phyloP scores from a whole-genome alignment of 2,329 filamentous ascomycete genomes.

The Colletotrichum godetiae region DNA sequence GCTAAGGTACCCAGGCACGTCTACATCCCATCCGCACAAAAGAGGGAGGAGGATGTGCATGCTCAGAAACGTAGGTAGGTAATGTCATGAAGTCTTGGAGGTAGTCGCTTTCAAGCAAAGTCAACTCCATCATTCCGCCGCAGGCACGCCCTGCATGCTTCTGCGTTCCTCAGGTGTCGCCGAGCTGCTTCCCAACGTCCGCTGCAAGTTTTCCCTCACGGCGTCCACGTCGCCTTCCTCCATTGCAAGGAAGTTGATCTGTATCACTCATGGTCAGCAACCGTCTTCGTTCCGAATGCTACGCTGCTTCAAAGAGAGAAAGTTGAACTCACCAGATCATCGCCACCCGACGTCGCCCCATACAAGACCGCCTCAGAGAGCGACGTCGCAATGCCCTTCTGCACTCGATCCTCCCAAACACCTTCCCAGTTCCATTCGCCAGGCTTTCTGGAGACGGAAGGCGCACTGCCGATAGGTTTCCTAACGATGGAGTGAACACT shows the following conservation, averaged over 20 bases:
- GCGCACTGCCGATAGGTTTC: constrained; percentile 31
- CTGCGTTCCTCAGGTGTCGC: constrained; percentile 37
- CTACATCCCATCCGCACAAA: background rate
- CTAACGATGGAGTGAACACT: constrained; percentile 10
- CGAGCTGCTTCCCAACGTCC: constrained; percentile 54
- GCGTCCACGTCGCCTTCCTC: constrained; percentile 68
- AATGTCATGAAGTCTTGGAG: constrained; percentile 26
- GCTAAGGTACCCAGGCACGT: background rate
- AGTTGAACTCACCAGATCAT: constrained; percentile 36
- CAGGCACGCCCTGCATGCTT: constrained; percentile 30
- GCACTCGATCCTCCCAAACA: constrained; percentile 92
- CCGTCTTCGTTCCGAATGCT: background rate
- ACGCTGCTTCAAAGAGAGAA: too few relatives aligned
- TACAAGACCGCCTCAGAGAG: constrained; percentile 84
- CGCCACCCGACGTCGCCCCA: constrained; percentile 64
- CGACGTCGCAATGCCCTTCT: constrained; percentile 80
- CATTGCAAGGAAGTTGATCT: constrained; percentile 77
- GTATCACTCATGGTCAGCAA: constrained; percentile 22
- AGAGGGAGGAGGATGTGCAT: background rate
- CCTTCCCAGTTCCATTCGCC: constrained; percentile 98
- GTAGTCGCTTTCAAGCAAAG: constrained; percentile 25
- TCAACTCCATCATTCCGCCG: constrained; percentile 17
- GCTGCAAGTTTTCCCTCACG: constrained; percentile 68
- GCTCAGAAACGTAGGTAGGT: background rate
- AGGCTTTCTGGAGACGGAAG: constrained; percentile 61